Base-by-base conservation (phyloP, 2,329 filamentous ascomycete species). In the Ambrosiella cleistominuta region DNA sequence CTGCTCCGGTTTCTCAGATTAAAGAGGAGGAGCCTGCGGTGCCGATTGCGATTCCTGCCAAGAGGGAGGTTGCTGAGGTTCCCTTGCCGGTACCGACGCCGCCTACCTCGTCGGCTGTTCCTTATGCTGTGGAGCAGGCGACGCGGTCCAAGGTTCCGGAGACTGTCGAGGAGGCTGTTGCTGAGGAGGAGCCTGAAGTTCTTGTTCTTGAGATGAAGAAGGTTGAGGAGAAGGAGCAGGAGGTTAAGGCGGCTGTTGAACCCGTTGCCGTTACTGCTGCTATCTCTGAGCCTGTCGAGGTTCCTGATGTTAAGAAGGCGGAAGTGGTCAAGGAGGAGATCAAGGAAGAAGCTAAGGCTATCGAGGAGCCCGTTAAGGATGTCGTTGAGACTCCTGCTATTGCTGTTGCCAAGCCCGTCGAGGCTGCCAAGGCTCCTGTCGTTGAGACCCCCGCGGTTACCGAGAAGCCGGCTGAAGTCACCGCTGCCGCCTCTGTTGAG, bases 31-130 rank as follows among this genome's bases (percentile, higher is more conserved):
- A 27, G 12, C 12, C 42, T 17, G 13, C 44, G 11, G n/a, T 12
- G 4, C 27, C 27, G 40, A n/a, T 42, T 42, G 40, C 11, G 40
- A 42, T 42, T 42, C 27, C 27, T 27, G 40, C 40, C 44, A 47
- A 47, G 44, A 17, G n/a, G 15, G 44, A 47, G n/a, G 44, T 17
- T 13, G 17, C 39, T 37, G 39, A 13, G 13, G 37, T 17, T 17
- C 56, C 49, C 13, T 37, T 50, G 27, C n/a, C 56, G 19, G 56
- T 53, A 7, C 56, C 56, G 17, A 58, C 49, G 17, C 56, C 56
- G 11, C 56, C 49, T n/a, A 58, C 56, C 17, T 39, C 40, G 9
- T 38, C 56, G 7, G 56, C 56, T 7, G 37, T 40, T 39, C 56
- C 56, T 9, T 58, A 51, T 17, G 56, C 13, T 53, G 51, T 53